Conservation (phyloP, 306 rosid genomes). For the Geum urbanum region DNA sequence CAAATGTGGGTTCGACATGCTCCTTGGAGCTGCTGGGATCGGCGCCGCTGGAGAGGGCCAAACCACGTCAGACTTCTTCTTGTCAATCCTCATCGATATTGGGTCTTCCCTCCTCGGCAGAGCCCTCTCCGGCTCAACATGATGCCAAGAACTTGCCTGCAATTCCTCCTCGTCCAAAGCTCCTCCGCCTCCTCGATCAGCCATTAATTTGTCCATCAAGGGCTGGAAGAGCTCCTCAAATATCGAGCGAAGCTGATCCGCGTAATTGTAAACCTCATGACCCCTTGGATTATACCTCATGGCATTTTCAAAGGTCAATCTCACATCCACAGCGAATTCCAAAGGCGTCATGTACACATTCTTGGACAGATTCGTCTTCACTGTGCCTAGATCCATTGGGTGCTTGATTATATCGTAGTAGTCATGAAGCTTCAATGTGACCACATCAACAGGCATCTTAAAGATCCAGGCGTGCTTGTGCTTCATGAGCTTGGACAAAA, state of each 20-base stretch:
- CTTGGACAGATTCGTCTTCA: slow-evolving; percentile 50
- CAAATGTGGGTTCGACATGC: slow-evolving; percentile 52
- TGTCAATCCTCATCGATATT: slow-evolving; percentile 18
- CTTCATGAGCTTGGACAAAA: slow-evolving; percentile 74
- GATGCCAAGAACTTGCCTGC: slow-evolving; percentile 81
- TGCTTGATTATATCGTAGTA: slow-evolving; percentile 66
- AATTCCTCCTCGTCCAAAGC: slow-evolving; percentile 68
- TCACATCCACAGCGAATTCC: slow-evolving; percentile 68
- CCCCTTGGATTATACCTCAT: slow-evolving; percentile 79
- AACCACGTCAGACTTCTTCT: slow-evolving; percentile 23
- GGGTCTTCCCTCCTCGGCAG: slow-evolving; percentile 31
- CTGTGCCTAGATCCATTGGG: slow-evolving; percentile 96
- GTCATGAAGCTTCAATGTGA: slow-evolving; percentile 70
- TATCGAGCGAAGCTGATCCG: slow-evolving; percentile 49
- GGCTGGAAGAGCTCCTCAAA: slow-evolving; percentile 73
- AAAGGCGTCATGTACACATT: slow-evolving; percentile 43
- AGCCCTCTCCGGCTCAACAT: slow-evolving; percentile 53
- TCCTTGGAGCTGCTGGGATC: slow-evolving; percentile 34
- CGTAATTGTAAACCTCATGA: slow-evolving; percentile 56
- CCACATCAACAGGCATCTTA: slow-evolving; percentile 63
- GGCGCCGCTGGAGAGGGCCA: neutral
- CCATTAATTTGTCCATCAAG: slow-evolving; percentile 40
- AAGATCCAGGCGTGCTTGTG: slow-evolving; percentile 73
- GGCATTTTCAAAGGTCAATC: slow-evolving; percentile 78
- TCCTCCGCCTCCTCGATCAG: slow-evolving; percentile 30